Base-by-base conservation (phyloP, 257 asterid genomes). In the Ajuga chamaepitys region DNA sequence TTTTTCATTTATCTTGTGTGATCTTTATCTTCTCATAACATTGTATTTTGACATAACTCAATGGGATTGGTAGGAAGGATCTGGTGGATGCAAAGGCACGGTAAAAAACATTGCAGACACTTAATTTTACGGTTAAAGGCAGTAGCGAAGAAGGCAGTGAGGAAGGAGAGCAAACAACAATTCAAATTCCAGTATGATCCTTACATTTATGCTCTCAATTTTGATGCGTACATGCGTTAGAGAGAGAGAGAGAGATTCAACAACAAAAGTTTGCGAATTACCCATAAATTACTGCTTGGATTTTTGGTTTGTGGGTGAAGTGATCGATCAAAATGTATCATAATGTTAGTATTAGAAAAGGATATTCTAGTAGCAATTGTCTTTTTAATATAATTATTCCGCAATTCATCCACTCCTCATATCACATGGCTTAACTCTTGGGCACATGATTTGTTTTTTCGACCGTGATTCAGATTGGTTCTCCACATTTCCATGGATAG, bases 191-290 rank as follows among this genome's bases (percentile, higher is more conserved):
- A 82, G 67, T 84, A 86, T 57, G 95, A 86, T 68, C 87, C 91
- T 35, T 78, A 80, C 0, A 86, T 91, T 25, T 86, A 86, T 67
- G 88, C 95, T n/a, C 81, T 86, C 67, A 86, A 84, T 80, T 84
- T 86, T 44, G 95, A 84, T 73, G 88, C 89, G 1, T 50, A 41
- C n/a, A 58, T 14, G 14, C 72, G 54, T n/a, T 70, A 64, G 34
- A 13, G 48, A 12, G 68, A 14, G 54, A 54, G n/a, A n/a, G 13
- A 48, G 40, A 20, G 61, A 34, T 21, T 64, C 58, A 20, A 30
- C 47, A 45, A 8, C 51, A 21, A 2, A 78, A 59, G 37, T 21
- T 67, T 47, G 42, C 44, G 21, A 64, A 21, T 62, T 46, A 17
- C 38, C 53, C 73, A 48, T 58, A 67, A 2, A 38, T 45, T 4